Base-by-base conservation (phyloP, 192 early-diverging fungal genomes). In the Backusella tarrabulga region DNA sequence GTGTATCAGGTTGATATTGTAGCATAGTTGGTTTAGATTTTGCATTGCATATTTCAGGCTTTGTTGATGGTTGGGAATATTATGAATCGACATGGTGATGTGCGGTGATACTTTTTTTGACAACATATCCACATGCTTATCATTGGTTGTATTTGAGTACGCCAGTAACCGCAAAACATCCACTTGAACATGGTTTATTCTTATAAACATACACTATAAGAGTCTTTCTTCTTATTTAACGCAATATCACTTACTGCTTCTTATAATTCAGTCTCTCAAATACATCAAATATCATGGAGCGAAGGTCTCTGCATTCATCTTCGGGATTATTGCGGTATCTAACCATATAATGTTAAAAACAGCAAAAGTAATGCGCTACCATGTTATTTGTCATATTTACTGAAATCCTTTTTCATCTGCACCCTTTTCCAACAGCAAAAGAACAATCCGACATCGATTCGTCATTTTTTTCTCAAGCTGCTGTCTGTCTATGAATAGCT, bases 21-120 rank as follows among this genome's bases (percentile, higher is more conserved):
- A 77, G 32, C 70, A 77, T n/a, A 68, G 12, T 41, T 71, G 76
- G 17, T 35, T 40, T 26, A 77, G 50, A 77, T 77, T 34, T 1
- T 40, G 42, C 76, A 77, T 77, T 19, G 76, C 68, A 34, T 71
- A 40, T 34, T 69, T 52, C 26, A 77, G 32, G 29, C 56, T 52
- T n/a, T 52, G 11, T 41, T 52, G 41, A 19, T 68, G 68, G 7
- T 77, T 77, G 14, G 76, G 76, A 29, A 77, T 54, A 56, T 71
- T 77, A 56, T 77, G 70, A 7, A 77, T 52, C 1, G 76, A 77
- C 68, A 77, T 38, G 26, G 76, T 71, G 26, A 77, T 34, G 54
- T 77, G 34, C 1, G 60, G 29, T 17, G 74, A 75, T 14, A 75
- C 38, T 42, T 75, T 15, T 34, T n/a, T 52, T 36, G 26, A 56